Evolutionary conservation across 331 rosid genomes (phyloP).

Genomic region (Saraca asoca): DNA sequence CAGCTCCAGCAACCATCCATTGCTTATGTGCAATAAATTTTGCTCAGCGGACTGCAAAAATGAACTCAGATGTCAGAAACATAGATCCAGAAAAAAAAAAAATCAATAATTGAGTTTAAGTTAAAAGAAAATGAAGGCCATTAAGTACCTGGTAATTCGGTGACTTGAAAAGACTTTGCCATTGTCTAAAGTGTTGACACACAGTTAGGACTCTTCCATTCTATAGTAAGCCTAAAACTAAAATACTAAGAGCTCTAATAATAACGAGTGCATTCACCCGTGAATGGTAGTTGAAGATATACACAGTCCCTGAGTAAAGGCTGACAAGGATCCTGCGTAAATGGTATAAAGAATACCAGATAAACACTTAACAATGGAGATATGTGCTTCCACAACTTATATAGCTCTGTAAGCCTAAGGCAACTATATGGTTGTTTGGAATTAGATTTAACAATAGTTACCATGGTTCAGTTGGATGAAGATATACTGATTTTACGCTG

Average conservation of each 20-base stretch:
- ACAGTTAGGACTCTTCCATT: no score
- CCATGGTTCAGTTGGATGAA: slow-evolving; percentile 99
- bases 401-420: no score
- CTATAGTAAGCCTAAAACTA: no score
- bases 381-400: no score
- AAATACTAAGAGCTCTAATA: no score
- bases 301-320: slow-evolving; percentile 59
- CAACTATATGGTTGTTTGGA: no score
- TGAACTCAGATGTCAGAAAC: no score
- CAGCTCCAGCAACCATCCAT: slow-evolving; percentile 83
- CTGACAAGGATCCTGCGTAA: slow-evolving; percentile 63
- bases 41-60: slow-evolving; percentile 67
- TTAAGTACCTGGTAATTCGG: slow-evolving; percentile 64
- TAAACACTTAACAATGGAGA: no score
- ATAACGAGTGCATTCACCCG: slow-evolving; percentile 45
- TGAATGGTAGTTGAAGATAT: slow-evolving; percentile 70
- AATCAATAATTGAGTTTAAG: no score
- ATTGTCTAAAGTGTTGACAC: slow-evolving; percentile 58
- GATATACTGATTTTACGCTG: slow-evolving; percentile 97
- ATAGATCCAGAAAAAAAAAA: no score
- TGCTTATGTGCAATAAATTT: slow-evolving; percentile 74
- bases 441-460: no score
- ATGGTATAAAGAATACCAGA: slow-evolving; percentile 9
- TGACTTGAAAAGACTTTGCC: slow-evolving; percentile 70
- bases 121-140: background rate